Evolutionary conservation across 1,139 yeast species (phyloP), one percentile per base, ranked within the genome.

Genomic region (Sugiyamaella grinbergsii): DNA sequence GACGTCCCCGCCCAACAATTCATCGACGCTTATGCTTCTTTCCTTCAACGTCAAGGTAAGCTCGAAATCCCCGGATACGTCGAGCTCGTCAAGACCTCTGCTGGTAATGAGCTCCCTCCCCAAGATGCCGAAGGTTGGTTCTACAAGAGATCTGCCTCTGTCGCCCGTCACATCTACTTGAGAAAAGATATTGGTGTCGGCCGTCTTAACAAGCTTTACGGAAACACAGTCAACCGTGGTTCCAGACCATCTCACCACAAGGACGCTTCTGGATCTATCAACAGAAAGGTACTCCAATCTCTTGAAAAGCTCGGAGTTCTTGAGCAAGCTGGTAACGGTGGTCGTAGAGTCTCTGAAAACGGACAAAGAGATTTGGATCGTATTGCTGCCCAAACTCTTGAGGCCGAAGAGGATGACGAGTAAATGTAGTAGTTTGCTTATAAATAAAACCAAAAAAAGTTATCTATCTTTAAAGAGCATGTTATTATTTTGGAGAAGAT

Each of bases 331-430:
- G 88, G 91, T 78, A 90, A 89, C 80, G 98, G 98, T 77, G 98
- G 98, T 77, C 94, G 99, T 85, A 90, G 93, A 81, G 88, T 93
- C 84, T 86, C 98, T 63, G 97, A 90, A 77, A 88, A 90, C 80
- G 99, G 99, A 75, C 98, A 93, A 83, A 91, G 98, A 86, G 99
- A 93, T 82, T 87, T 93, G 82, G 99, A 93, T 82, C 98, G 98
- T 86, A 93, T 93, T 78, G 98, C 98, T 74, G 96, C 96, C 75
- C 97, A 91, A 82, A 89, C 96, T 75, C 83, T 88, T 77, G 95
- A 81, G 72, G 91, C 87, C 76, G 95, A 87, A 76, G 88, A 83
- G 76, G 71, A 66, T 56, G 79, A 76, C 65, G 77, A 75, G 66
- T 71, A 73, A 69, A 61, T 43, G 46, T 40, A 33, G 33, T 34